These are phyloP conservation scores for Cordia subcordata DNA, from an alignment of 257 asterid species.

Conservation along the genomic window DNA sequence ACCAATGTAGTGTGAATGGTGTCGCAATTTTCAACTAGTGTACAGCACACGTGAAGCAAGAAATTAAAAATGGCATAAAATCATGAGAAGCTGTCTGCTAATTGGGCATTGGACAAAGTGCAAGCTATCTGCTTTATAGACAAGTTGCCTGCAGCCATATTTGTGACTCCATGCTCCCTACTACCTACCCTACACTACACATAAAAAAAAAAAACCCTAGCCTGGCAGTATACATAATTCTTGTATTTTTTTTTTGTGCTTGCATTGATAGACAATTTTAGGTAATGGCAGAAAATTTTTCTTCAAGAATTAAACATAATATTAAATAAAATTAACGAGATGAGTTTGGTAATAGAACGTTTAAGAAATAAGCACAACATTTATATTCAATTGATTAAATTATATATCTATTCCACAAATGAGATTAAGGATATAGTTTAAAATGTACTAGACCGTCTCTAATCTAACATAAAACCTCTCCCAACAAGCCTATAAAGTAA, in stretches of 20 bases:
- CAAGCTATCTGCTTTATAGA: neutral
- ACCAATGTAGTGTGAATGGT: too few species aligned
- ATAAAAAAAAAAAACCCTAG: neutral
- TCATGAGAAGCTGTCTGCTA: conserved; percentile 15
- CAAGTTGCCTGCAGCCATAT: conserved; percentile 7
- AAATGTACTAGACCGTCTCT: too few species aligned
- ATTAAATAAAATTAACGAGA: too few species aligned
- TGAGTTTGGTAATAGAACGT: too few species aligned
- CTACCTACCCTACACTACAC: neutral
- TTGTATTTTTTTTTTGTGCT: conserved; percentile 17
- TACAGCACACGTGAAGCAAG: conserved; percentile 2
- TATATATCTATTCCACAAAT: too few species aligned
- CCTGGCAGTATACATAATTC: conserved; percentile 17
- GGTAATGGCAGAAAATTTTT: neutral
- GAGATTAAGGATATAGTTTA: too few species aligned
- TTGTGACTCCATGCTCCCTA: neutral
- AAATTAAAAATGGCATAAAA: conserved; percentile 2
- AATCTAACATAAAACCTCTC: too few species aligned
- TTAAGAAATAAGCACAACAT: too few species aligned
- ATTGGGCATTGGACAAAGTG: conserved; percentile 9
- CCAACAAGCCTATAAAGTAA: too few species aligned
- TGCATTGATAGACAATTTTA: conserved; percentile 9
- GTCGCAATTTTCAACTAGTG: neutral
- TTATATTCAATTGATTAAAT: too few species aligned
- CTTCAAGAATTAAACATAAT: neutral